A percentile compares a stretch with the other conserved stretches of the same genome.
These are phyloP conservation scores for Elsinoe necatrix DNA, from an alignment of 2,329 filamentous ascomycete species.

Conservation along the genomic window DNA sequence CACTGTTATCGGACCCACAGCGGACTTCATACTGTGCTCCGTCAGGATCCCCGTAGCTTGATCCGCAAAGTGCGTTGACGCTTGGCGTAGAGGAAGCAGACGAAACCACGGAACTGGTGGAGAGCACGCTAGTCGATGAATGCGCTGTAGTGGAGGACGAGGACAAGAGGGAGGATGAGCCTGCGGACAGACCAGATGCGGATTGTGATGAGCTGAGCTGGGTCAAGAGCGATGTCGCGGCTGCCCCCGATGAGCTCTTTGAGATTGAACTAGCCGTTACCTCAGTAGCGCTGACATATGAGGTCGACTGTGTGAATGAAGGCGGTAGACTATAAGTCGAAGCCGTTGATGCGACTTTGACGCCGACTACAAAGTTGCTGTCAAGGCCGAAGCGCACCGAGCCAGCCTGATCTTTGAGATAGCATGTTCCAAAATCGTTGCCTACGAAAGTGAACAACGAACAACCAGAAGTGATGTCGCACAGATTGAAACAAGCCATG, in stretches of 20 bases:
- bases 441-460: constrained; percentile 17
- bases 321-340: constrained; percentile 16
- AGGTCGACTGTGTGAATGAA: constrained; percentile 8
- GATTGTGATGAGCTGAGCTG: neutral
- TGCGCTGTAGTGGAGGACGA: neutral
- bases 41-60: constrained; percentile 7
- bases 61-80: constrained; percentile 5
- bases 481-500: constrained; percentile 19
- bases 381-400: neutral
- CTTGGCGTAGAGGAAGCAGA: neutral
- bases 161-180: no score
- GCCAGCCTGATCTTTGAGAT: constrained; percentile 16
- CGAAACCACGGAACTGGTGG: neutral
- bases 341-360: constrained; percentile 1
- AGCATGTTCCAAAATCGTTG: constrained; percentile 16
- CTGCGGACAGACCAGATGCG: neutral
- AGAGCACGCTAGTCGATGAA: neutral
- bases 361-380: constrained; percentile 16
- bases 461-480: constrained; percentile 19
- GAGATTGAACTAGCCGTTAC: constrained; percentile 17
- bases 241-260: constrained; percentile 10
- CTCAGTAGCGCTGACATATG: constrained; percentile 13
- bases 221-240: no score
- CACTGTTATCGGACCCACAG: neutral
- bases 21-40: constrained; percentile 12